Evolutionary conservation across 2,329 filamentous ascomycete genomes (phyloP).

Genomic region (Fusarium lateritium): DNA sequence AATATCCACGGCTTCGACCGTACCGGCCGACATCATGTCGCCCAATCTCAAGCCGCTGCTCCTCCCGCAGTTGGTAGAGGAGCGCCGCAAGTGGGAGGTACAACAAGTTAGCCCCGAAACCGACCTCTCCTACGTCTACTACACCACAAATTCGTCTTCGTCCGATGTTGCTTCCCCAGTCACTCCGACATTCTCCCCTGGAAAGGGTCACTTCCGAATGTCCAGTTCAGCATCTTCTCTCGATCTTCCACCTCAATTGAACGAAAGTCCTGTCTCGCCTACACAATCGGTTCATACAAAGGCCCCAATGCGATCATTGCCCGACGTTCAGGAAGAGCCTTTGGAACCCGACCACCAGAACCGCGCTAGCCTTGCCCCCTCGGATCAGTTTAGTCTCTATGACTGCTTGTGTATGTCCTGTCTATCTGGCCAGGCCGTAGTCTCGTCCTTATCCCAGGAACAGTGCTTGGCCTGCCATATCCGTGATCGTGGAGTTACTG

Average conservation of each 20-base stretch:
- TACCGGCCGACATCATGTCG: conserved; percentile 58
- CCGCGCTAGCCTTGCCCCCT: conserved; percentile 62
- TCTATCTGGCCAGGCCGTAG: conserved; percentile 17
- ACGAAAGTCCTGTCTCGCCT: conserved; percentile 70
- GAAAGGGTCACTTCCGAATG: conserved; percentile 72
- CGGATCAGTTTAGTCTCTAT: conserved; percentile 64
- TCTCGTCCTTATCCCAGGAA: conserved; percentile 10
- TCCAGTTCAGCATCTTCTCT: conserved; percentile 86
- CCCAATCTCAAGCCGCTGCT: conserved; percentile 67
- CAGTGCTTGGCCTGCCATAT: conserved; percentile 15
- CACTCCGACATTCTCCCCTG: conserved; percentile 77
- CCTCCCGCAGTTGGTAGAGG: conserved; percentile 68
- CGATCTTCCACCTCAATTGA: conserved; percentile 67
- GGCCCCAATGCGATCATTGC: conserved; percentile 76
- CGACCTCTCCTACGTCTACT: conserved; percentile 59
- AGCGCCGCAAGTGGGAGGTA: conserved; percentile 59
- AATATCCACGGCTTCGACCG: conserved; percentile 44
- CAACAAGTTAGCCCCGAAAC: conserved; percentile 53
- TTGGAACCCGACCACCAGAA: conserved; percentile 76
- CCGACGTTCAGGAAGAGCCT: conserved; percentile 89
- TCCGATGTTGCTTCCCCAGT: conserved; percentile 80
- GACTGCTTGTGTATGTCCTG: conserved; percentile 80
- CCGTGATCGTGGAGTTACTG: conserved; percentile 29
- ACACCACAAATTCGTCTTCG: conserved; percentile 68
- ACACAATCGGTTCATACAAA: conserved; percentile 60